Conservation (phyloP, 345 rosid species). For the Aurinia saxatilis region DNA sequence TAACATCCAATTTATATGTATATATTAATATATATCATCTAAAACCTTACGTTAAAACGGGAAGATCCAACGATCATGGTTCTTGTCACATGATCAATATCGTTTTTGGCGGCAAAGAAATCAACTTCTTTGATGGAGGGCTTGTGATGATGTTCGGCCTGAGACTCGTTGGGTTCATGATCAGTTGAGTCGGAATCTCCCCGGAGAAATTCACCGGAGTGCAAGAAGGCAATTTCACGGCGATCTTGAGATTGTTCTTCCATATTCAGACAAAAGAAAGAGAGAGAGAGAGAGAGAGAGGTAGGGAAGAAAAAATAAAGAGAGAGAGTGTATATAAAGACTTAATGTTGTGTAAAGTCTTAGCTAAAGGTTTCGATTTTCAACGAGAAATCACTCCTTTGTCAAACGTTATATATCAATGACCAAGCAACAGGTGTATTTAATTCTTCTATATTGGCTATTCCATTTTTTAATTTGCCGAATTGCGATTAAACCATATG, state of each 20-base stretch:
- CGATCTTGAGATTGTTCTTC: conserved; percentile 41
- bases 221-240: conserved; percentile 52
- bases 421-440: conserved; percentile 1
- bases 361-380: conserved; percentile 30
- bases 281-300: neutral
- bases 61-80: conserved; percentile 34
- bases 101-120: conserved; percentile 53
- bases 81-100: conserved; percentile 28
- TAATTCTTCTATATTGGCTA: neutral
- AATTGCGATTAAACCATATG: neutral
- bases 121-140: conserved; percentile 62
- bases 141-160: conserved; percentile 16
- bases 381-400: conserved; percentile 32
- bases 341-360: conserved; percentile 20
- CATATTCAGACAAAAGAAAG: conserved; percentile 35
- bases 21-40: neutral
- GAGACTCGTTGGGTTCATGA: conserved; percentile 12
- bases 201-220: conserved; percentile 40
- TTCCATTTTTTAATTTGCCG: neutral
- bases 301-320: neutral
- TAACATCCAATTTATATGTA: neutral
- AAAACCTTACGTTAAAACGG: conserved; percentile 46
- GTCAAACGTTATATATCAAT: conserved; percentile 24
- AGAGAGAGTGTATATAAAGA: conserved; percentile 8
- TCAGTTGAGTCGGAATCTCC: conserved; percentile 23